These are phyloP conservation scores for Williopsis jadinii DNA, from an alignment of 1,139 yeast species.

Conservation along the genomic window DNA sequence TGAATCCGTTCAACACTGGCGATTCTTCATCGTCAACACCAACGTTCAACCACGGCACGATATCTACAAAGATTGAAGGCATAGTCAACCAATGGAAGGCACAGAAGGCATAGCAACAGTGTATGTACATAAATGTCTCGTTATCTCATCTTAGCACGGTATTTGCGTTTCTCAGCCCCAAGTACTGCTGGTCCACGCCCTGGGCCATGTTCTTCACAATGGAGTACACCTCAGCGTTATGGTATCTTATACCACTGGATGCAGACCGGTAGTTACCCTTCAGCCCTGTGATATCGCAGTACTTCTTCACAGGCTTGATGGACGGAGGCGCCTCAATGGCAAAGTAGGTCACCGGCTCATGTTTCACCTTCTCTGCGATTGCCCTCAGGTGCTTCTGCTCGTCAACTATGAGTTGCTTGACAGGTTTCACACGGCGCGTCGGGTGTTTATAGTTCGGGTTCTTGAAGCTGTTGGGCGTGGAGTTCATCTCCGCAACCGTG, in stretches of 20 bases:
- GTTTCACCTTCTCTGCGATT: constrained; percentile 22
- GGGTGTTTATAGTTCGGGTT: constrained; percentile 43
- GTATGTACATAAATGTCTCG: constrained; percentile 1
- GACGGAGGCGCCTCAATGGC: constrained; percentile 86
- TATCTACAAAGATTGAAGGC: constrained; percentile 9
- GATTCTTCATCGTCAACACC: not conserved
- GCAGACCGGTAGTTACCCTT: constrained; percentile 75
- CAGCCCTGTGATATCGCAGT: constrained; percentile 92
- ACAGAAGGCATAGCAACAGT: not conserved
- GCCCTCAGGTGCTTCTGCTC: constrained; percentile 59
- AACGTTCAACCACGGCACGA: constrained; percentile 4
- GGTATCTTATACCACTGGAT: constrained; percentile 67
- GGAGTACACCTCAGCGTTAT: constrained; percentile 79
- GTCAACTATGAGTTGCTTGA: constrained; percentile 69
- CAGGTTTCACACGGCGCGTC: constrained; percentile 64
- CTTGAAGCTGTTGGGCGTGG: constrained; percentile 38
- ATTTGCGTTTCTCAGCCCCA: constrained; percentile 83
- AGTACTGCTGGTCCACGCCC: constrained; percentile 90
- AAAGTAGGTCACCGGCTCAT: constrained; percentile 40
- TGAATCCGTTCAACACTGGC: constrained; percentile 46
- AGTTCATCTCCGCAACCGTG: constrained; percentile 8
- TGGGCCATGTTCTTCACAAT: constrained; percentile 76
- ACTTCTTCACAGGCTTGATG: constrained; percentile 68
- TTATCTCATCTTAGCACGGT: constrained; percentile 54
- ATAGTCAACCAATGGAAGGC: constrained; percentile 8